Evolutionary conservation across 148 eudicot genomes (phyloP), one percentile per base, ranked within the genome.

Genomic region (Fagopyrum tataricum): DNA sequence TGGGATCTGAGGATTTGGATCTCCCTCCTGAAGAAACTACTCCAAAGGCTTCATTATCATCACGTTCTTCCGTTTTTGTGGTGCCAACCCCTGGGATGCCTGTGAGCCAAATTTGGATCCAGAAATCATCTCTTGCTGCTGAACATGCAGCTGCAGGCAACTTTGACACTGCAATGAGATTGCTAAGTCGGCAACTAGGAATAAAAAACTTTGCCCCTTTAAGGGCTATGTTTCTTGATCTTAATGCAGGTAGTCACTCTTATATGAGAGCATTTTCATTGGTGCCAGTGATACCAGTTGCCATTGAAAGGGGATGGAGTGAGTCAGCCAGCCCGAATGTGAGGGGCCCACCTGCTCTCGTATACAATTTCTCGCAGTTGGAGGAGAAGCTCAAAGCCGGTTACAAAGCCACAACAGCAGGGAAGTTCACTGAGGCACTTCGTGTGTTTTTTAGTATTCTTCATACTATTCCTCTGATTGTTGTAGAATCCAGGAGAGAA

Each of bases 101-200:
- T 18, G 93, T 91, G 49, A 89, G 89, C 81, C 98, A 91, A 73
- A 91, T 91, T 70, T 94, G 98, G 98, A 81, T 77, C 48, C 98
- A 94, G 76, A 88, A 62, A 74, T 94, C 97, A 5, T 89, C 96
- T 56, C 86, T 94, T 21, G 98, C 98, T 41, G 97, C 97, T 44
- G 98, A 93, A 76, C 97, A 93, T 70, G 98, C 87, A 37, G 98
- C 95, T 43, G 98, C 92, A 39, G 98, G 98, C 44, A 91, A 94
- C 76, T 94, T 91, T 4, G 98, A 94, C 72, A 91, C 93, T 49
- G 98, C 98, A 12, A 91, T 94, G 97, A 87, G 93, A 69, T 75
- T 94, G 76, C 79, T 94, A 4, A 85, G 72, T 81, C 89, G 98
- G n/a, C 98, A 94, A 76, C 80, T 94, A 47, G 97, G 98, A 69